A percentile compares a stretch with the other conserved stretches of the same genome.
These are phyloP conservation scores for Chamaecyparis obtusa DNA, from an alignment of 75 land plant genomes.

Conservation along the genomic window DNA sequence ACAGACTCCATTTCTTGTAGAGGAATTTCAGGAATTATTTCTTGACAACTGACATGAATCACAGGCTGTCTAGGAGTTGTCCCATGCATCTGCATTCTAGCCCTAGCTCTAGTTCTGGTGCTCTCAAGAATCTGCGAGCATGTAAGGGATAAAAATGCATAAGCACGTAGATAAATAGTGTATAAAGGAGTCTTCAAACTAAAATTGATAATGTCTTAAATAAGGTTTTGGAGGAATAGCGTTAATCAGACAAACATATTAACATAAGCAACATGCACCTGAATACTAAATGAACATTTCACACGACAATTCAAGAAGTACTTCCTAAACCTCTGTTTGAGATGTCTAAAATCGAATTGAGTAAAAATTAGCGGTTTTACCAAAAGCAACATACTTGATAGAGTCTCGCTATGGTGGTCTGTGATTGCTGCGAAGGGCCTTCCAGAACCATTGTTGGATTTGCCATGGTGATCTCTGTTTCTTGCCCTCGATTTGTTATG, in stretches of 20 bases:
- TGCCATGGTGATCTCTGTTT: not conserved
- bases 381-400: too few relatives aligned
- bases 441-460: not conserved
- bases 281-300: too few relatives aligned
- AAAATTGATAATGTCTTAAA: not conserved
- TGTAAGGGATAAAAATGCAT: not conserved
- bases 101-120: not conserved
- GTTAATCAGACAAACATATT: not conserved
- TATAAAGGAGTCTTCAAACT: not conserved
- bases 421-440: too few relatives aligned
- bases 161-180: not conserved
- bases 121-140: not conserved
- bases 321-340: too few relatives aligned
- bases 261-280: too few relatives aligned
- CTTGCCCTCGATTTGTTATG: not conserved
- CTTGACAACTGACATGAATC: not conserved
- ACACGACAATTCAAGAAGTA: too few relatives aligned
- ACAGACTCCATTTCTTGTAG: not conserved
- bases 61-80: not conserved
- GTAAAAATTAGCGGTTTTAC: too few relatives aligned
- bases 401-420: not conserved
- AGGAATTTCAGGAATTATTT: not conserved
- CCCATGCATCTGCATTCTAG: not conserved
- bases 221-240: not conserved
- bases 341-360: too few relatives aligned